Base-by-base conservation (phyloP, 129 eudicot species). In the Chrysanthemum seticuspe region DNA sequence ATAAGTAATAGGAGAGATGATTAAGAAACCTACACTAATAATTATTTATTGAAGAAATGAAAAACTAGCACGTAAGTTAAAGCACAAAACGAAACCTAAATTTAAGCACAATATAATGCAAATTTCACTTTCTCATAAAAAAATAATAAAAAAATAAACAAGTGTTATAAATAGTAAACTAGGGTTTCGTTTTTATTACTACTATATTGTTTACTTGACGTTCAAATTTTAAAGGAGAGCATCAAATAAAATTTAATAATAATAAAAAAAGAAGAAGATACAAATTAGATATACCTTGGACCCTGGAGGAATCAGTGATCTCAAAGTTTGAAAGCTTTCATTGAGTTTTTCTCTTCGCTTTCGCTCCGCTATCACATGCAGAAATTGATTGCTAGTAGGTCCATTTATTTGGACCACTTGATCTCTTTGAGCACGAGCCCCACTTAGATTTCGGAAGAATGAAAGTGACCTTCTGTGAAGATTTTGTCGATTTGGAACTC, bases 261-360 rank as follows among this genome's bases (percentile, higher is more conserved):
- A 27, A 27, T 27, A 27, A 27, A 27, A 27, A 2, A 27, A n/a
- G n/a, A 27, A 27, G 29, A 27, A 27, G 29, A 27, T 27, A 27
- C 29, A 27, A 27, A 27, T 27, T 29, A 29, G 31, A 49, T 9
- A 49, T 49, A 48, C 98, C 98, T 93, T 93, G 18, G 96, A 66
- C 23, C 92, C 95, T 4, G 83, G 86, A 65, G 98, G 98, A 70
- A 93, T 92, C 49, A 93, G 19, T 34, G 96, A 85, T 77, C 90
- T 84, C 67, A 93, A 78, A 6, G 86, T 79, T 70, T 89, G 90
- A 52, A 93, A 87, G 86, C 87, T 89, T 11, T 89, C 90, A 67
- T 89, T 93, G 8, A 89, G 80, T 64, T 87, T 93, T 58, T 87
- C 92, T 16, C 98, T 29, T 21, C 98, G 63, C 73, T 62, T 82